Conservation (phyloP, 1,284 basidiomycete genomes). For the Cutaneotrichosporon cavernicola region DNA sequence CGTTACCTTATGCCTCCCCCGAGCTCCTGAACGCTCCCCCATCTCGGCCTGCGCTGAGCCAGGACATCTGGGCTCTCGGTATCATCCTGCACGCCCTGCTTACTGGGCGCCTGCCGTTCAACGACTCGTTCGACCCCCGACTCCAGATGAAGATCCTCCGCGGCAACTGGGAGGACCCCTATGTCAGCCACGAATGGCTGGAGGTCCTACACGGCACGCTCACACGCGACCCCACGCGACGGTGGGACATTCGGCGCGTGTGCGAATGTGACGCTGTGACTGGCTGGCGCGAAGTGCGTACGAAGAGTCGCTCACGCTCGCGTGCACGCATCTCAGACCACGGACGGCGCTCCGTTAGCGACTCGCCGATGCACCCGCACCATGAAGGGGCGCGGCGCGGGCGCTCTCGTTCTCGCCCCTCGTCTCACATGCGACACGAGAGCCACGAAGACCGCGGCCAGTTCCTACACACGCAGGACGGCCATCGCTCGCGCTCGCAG, state of each 20-base stretch:
- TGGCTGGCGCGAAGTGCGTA: constrained; percentile 63
- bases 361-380: constrained; percentile 10
- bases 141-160: constrained; percentile 85
- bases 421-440: not conserved
- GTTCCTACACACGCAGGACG: not conserved
- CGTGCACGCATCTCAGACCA: constrained; percentile 18
- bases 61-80: constrained; percentile 91
- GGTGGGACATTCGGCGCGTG: constrained; percentile 74
- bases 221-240: constrained; percentile 59
- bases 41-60: constrained; percentile 56
- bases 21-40: constrained; percentile 62
- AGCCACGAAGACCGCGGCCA: not conserved
- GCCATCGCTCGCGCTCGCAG: constrained; percentile 10
- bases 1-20: constrained; percentile 84
- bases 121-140: constrained; percentile 81
- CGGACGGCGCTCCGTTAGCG: not conserved
- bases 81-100: constrained; percentile 80
- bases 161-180: constrained; percentile 62
- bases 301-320: constrained; percentile 34
- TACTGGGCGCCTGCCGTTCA: constrained; percentile 76
- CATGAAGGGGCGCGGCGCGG: not conserved
- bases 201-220: constrained; percentile 73
- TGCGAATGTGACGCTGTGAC: constrained; percentile 75
- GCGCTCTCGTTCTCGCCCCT: constrained; percentile 6
- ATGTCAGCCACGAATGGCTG: constrained; percentile 67